Evolutionary conservation across 306 rosid species (phyloP).

Genomic region (Erythrophleum fordii): DNA sequence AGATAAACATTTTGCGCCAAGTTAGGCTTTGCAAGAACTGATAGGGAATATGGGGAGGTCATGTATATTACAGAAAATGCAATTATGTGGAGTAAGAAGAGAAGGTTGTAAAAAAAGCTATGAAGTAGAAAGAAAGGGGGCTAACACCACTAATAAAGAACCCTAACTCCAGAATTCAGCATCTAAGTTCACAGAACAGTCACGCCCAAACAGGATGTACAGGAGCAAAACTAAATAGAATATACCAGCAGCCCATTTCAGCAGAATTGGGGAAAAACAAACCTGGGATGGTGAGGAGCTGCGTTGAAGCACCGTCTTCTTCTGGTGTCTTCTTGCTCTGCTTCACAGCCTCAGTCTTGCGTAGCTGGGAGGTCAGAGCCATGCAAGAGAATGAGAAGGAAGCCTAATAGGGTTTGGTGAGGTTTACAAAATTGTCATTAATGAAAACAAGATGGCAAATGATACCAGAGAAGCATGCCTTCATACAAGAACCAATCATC

Average conservation of each 20-base stretch:
- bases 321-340: background rate
- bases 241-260: background rate
- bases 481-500: too few relatives aligned
- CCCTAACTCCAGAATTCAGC: background rate
- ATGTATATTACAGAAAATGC: background rate
- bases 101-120: background rate
- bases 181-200: background rate
- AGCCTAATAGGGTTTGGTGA: background rate
- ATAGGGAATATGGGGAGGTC: background rate
- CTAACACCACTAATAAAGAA: background rate
- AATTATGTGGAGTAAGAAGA: slow-evolving; percentile 5
- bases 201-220: background rate
- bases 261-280: background rate
- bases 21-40: slow-evolving; percentile 41
- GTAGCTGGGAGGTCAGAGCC: background rate
- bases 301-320: background rate
- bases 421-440: background rate
- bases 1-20: background rate
- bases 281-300: background rate
- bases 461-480: too few relatives aligned
- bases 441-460: background rate
- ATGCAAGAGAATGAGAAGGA: background rate
- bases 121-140: background rate
- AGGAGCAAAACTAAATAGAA: background rate
- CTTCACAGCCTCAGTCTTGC: background rate